These are phyloP conservation scores for Globisporangium spiculum DNA, from an alignment of 352 stramenopile species.

Conservation along the genomic window DNA sequence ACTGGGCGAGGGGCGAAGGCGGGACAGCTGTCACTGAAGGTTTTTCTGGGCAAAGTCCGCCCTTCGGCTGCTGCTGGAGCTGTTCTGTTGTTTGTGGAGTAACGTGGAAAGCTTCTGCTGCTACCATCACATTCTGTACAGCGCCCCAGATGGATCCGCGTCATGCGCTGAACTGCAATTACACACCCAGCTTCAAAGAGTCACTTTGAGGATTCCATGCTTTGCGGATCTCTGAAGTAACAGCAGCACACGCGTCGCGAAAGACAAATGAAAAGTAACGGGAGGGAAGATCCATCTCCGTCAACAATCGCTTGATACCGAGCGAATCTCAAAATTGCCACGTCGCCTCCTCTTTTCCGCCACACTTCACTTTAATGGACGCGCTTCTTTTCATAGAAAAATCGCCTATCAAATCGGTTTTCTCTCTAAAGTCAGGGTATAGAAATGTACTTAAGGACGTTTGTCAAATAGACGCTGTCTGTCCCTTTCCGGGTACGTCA, in stretches of 20 bases:
- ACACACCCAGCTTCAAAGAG: slow-evolving; percentile 3
- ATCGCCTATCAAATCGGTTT: neutral
- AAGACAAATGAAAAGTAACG: neutral
- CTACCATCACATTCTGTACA: neutral
- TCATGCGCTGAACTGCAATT: slow-evolving; percentile 5
- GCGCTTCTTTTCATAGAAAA: neutral
- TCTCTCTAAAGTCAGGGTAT: too few species aligned
- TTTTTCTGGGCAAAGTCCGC: neutral
- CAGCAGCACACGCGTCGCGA: neutral
- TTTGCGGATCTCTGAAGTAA: slow-evolving; percentile 1
- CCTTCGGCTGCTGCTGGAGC: neutral
- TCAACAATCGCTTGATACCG: neutral
- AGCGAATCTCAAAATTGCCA: too few species aligned
- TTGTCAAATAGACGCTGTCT: too few species aligned
- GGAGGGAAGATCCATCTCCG: too few species aligned
- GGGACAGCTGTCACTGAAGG: neutral
- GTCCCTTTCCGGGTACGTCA: too few species aligned
- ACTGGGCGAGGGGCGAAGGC: neutral
- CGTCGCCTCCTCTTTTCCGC: too few species aligned
- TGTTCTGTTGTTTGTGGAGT: neutral
- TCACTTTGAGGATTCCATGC: neutral
- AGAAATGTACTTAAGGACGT: too few species aligned
- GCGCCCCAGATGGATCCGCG: slow-evolving; percentile 1
- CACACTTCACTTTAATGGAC: too few species aligned
- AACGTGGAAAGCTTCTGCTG: neutral